Conservation (phyloP, 768 basidiomycete genomes). For the Piloderma croceum region DNA sequence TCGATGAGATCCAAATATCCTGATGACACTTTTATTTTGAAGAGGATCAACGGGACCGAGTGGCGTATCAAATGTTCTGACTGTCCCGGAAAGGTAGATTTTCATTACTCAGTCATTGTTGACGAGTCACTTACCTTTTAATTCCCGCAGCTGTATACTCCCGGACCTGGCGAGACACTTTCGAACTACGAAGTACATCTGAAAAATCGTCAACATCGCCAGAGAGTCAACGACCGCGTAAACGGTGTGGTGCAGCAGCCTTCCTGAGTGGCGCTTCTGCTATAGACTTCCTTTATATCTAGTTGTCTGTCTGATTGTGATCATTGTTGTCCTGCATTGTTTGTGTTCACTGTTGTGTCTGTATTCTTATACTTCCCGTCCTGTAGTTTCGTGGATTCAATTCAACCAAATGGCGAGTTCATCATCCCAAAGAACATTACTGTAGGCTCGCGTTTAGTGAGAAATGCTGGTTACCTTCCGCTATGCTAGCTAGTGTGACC, state of each 20-base stretch:
- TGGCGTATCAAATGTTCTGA: slow-evolving; percentile 91
- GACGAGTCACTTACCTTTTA: slow-evolving; percentile 6
- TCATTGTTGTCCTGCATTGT: too few species aligned
- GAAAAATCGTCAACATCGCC: slow-evolving; percentile 75
- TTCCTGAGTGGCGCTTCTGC: too few species aligned
- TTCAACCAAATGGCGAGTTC: too few species aligned
- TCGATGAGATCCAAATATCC: slow-evolving; percentile 68
- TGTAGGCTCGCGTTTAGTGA: too few species aligned
- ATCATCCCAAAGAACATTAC: too few species aligned
- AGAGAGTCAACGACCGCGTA: slow-evolving; percentile 60
- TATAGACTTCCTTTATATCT: background rate
- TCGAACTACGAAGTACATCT: slow-evolving; percentile 92
- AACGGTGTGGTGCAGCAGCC: slow-evolving; percentile 2
- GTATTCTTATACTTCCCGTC: too few species aligned
- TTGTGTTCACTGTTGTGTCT: too few species aligned
- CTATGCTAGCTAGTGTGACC: too few species aligned
- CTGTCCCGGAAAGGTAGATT: slow-evolving; percentile 84
- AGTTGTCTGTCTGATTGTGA: too few species aligned
- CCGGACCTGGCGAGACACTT: slow-evolving; percentile 82
- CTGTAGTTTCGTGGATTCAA: too few species aligned
- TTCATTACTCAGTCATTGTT: slow-evolving; percentile 1
- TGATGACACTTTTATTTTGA: slow-evolving; percentile 75
- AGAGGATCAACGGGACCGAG: slow-evolving; percentile 60
- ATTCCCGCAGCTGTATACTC: slow-evolving; percentile 68
- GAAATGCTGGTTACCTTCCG: too few species aligned